phyloP scores from a whole-genome alignment of 441 rosid species.

The Populus hybrid region DNA sequence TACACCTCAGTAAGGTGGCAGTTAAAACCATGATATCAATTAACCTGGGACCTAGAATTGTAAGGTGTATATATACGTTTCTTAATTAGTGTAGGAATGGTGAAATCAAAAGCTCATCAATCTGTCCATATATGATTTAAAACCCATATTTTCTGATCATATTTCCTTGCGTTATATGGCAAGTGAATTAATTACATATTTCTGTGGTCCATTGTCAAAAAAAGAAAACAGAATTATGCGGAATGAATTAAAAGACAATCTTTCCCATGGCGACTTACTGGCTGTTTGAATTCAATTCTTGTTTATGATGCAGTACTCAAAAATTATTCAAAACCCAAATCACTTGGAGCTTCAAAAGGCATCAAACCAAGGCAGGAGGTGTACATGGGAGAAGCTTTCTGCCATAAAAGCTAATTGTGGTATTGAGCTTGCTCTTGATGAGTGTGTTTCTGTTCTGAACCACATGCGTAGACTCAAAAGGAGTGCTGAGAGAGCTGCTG shows the following conservation, averaged over 20 bases:
- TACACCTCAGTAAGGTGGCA: not conserved
- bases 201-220: not conserved
- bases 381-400: conserved; percentile 99
- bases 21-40: not conserved
- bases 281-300: conserved; percentile 4
- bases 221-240: not conserved
- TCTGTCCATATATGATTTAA: not conserved
- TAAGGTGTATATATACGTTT: not conserved
- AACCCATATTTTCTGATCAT: not conserved
- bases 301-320: conserved; percentile 55
- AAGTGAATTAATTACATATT: not conserved
- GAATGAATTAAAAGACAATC: not conserved
- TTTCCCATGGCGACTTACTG: not conserved
- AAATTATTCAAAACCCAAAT: conserved; percentile 83
- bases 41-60: not conserved
- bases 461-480: conserved; percentile 96
- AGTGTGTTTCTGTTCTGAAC: conserved; percentile 81
- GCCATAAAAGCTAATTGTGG: conserved; percentile 97
- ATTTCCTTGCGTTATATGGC: not conserved
- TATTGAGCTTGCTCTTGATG: conserved; percentile 94
- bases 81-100: not conserved
- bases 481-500: conserved; percentile 91
- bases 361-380: conserved; percentile 90
- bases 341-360: conserved; percentile 88
- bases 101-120: not conserved